These are phyloP conservation scores for Dictyostelium capitatum DNA, from an alignment of 78 protist species.

Conservation along the genomic window DNA sequence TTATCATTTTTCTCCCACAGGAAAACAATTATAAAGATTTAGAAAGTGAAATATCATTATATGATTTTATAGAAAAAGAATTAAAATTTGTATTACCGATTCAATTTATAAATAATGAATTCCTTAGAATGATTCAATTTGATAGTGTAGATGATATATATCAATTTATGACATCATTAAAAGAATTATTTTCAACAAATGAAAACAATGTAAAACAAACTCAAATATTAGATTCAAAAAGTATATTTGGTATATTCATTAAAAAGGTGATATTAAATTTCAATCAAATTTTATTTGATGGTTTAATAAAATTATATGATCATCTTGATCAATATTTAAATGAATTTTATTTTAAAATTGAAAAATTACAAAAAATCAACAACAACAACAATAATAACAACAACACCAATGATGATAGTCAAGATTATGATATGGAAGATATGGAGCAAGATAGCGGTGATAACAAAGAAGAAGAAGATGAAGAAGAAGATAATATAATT, in stretches of 20 bases:
- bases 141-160: slow-evolving; percentile 61
- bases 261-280: slow-evolving; percentile 49
- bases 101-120: slow-evolving; percentile 37
- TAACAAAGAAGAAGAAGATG: background rate
- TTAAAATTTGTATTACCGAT: slow-evolving; percentile 4
- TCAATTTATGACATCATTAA: slow-evolving; percentile 23
- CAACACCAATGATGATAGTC: background rate
- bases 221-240: slow-evolving; percentile 14
- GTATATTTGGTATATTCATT: slow-evolving; percentile 53
- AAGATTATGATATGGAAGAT: background rate
- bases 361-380: background rate
- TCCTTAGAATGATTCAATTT: slow-evolving; percentile 38
- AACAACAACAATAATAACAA: background rate
- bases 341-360: slow-evolving; percentile 7
- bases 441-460: background rate
- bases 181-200: background rate
- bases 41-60: slow-evolving; percentile 14
- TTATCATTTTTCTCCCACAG: too few relatives aligned
- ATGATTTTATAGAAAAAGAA: slow-evolving; percentile 19
- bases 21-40: background rate
- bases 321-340: slow-evolving; percentile 24
- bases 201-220: background rate
- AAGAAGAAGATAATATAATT: background rate
- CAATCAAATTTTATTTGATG: slow-evolving; percentile 50
- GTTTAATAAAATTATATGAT: slow-evolving; percentile 33